phyloP scores from a whole-genome alignment of 2,329 filamentous ascomycete species.

The Colletotrichum echinochloae region DNA sequence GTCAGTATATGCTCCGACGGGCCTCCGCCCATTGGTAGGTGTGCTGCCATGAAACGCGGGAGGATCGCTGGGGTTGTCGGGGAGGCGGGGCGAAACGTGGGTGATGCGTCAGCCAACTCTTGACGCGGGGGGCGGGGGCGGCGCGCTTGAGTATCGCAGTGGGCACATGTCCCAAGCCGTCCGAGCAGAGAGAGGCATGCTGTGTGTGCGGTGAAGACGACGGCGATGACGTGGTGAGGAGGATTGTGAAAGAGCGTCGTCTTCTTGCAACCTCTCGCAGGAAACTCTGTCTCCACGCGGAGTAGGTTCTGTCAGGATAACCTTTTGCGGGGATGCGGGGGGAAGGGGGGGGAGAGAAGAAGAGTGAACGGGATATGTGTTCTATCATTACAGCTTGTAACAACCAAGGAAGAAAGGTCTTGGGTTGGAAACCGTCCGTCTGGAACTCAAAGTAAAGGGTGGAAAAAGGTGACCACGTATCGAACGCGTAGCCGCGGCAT shows the following conservation, averaged over 20 bases:
- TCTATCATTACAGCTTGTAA: background rate
- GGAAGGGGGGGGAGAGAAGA: too few species aligned
- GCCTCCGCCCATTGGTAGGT: background rate
- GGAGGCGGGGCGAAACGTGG: background rate
- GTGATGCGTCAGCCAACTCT: background rate
- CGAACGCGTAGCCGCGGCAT: slow-evolving; percentile 27
- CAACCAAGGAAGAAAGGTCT: background rate
- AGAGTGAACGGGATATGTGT: background rate
- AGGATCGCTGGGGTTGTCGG: background rate
- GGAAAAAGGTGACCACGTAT: background rate
- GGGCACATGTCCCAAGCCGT: background rate
- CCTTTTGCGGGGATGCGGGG: slow-evolving; percentile 1
- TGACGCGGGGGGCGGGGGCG: too few species aligned
- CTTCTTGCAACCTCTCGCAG: background rate
- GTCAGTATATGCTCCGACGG: slow-evolving; percentile 13
- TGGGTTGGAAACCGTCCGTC: background rate
- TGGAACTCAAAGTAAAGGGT: background rate
- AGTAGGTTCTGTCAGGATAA: slow-evolving; percentile 28
- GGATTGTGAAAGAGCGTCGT: background rate
- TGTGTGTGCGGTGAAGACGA: background rate
- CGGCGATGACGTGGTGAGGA: slow-evolving; percentile 1
- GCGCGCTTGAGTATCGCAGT: background rate
- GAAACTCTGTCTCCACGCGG: slow-evolving; percentile 12
- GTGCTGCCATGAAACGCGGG: background rate
- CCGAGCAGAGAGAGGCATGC: background rate